These are phyloP conservation scores for Taphrina deformans DNA, from an alignment of 1,139 yeast species.

Conservation along the genomic window DNA sequence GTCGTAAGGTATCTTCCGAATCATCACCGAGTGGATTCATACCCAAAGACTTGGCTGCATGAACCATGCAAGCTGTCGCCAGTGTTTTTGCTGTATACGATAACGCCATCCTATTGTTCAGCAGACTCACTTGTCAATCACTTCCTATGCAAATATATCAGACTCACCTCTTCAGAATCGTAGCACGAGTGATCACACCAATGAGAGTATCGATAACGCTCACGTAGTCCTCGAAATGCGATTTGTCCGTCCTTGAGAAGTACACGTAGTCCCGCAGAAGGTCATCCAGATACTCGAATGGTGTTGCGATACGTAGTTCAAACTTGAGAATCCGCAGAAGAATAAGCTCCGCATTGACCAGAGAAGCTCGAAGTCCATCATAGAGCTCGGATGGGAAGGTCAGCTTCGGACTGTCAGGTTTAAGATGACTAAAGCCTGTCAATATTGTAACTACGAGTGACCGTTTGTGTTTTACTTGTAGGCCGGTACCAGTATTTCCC, in stretches of 20 bases:
- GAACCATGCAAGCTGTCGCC: conserved; percentile 15
- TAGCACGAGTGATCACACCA: conserved; percentile 15
- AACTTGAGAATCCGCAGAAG: conserved; percentile 37
- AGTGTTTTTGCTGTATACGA: conserved; percentile 20
- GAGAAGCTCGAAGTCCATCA: conserved; percentile 38
- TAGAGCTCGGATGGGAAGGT: conserved; percentile 38
- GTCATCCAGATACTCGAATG: conserved; percentile 27
- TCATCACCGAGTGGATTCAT: neutral
- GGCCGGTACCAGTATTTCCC: conserved; percentile 39
- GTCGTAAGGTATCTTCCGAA: neutral
- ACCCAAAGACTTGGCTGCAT: neutral
- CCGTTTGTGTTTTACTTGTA: conserved; percentile 21
- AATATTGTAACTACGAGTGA: neutral
- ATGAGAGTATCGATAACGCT: conserved; percentile 10
- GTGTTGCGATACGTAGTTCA: conserved; percentile 30
- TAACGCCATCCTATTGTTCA: neutral
- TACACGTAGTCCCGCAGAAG: neutral
- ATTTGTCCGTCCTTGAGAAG: neutral
- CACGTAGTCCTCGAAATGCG: conserved; percentile 8
- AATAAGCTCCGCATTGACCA: conserved; percentile 37
- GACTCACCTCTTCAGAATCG: neutral
- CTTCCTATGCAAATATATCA: neutral
- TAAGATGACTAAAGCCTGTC: conserved; percentile 29
- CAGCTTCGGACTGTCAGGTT: conserved; percentile 32
- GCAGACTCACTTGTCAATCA: neutral